phyloP scores from a whole-genome alignment of 2,329 filamentous ascomycete genomes.

The Tolypocladium sp. region DNA sequence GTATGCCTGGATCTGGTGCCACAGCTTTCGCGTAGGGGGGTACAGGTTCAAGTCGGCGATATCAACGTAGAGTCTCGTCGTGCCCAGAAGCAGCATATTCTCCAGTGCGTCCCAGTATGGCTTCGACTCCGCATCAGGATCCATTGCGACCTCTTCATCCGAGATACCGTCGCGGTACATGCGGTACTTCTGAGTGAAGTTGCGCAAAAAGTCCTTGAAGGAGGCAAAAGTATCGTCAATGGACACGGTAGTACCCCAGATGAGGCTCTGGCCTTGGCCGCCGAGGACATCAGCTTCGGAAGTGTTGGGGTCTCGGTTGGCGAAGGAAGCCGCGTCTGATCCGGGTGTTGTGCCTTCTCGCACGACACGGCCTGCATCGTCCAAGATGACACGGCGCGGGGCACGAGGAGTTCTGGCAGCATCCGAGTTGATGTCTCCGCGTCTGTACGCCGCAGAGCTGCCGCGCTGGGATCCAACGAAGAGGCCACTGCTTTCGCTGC shows the following conservation, averaged over 20 bases:
- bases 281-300: conserved; percentile 87
- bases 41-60: conserved; percentile 85
- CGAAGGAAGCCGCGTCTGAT: conserved; percentile 53
- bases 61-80: conserved; percentile 79
- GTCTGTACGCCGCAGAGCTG: conserved; percentile 45
- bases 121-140: conserved; percentile 66
- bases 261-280: conserved; percentile 70
- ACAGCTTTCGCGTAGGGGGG: conserved; percentile 84
- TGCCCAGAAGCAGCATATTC: conserved; percentile 82
- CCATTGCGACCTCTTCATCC: conserved; percentile 60
- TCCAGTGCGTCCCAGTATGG: conserved; percentile 81
- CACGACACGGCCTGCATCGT: conserved; percentile 49
- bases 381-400: conserved; percentile 47
- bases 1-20: conserved; percentile 90
- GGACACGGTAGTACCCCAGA: conserved; percentile 97
- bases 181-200: conserved; percentile 89
- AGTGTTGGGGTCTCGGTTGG: conserved; percentile 66
- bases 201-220: conserved; percentile 87
- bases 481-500: conserved; percentile 76
- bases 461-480: conserved; percentile 63
- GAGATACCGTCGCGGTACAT: conserved; percentile 82
- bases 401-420: conserved; percentile 47
- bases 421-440: conserved; percentile 84
- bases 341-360: conserved; percentile 40
- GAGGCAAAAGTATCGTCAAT: conserved; percentile 78